Conservation (phyloP, 495 filamentous ascomycete genomes). For the Aspergillus biplanus region DNA sequence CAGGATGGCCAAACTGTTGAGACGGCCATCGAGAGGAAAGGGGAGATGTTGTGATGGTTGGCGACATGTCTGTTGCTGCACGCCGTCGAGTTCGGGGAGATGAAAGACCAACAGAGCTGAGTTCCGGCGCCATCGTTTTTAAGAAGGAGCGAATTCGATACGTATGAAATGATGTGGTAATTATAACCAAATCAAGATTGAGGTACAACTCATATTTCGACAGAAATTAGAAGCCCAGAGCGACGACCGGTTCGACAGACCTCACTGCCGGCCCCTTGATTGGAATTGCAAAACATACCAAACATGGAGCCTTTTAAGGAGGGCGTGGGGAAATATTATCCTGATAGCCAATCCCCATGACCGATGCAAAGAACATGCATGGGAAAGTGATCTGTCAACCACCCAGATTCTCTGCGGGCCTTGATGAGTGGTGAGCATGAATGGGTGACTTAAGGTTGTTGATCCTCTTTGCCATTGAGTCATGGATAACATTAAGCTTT, state of each 20-base stretch:
- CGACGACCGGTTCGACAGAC: neutral
- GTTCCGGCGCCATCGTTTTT: slow-evolving; percentile 60
- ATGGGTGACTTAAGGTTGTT: neutral
- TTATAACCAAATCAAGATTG: neutral
- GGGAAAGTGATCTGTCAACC: neutral
- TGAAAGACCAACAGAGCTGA: slow-evolving; percentile 62
- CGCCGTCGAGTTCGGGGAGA: slow-evolving; percentile 45
- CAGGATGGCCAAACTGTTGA: slow-evolving; percentile 47
- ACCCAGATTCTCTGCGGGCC: neutral
- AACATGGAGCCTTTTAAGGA: neutral
- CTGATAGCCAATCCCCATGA: neutral
- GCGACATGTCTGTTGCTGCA: slow-evolving; percentile 57
- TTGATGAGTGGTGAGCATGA: neutral
- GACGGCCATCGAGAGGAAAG: slow-evolving; percentile 51
- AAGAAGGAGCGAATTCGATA: neutral
- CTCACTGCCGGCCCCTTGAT: slow-evolving; percentile 3
- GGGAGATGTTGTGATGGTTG: slow-evolving; percentile 45
- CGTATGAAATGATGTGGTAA: neutral
- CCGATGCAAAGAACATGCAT: neutral
- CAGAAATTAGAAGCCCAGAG: neutral
- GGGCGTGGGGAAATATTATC: neutral
- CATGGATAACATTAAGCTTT: neutral
- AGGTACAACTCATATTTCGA: neutral
- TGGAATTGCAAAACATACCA: slow-evolving; percentile 9
- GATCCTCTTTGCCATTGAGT: neutral